Percentiles rank a stretch among this genome's conserved stretches.
These are phyloP conservation scores for Rossbeevera mucosa DNA, from an alignment of 768 basidiomycete genomes.

Conservation along the genomic window DNA sequence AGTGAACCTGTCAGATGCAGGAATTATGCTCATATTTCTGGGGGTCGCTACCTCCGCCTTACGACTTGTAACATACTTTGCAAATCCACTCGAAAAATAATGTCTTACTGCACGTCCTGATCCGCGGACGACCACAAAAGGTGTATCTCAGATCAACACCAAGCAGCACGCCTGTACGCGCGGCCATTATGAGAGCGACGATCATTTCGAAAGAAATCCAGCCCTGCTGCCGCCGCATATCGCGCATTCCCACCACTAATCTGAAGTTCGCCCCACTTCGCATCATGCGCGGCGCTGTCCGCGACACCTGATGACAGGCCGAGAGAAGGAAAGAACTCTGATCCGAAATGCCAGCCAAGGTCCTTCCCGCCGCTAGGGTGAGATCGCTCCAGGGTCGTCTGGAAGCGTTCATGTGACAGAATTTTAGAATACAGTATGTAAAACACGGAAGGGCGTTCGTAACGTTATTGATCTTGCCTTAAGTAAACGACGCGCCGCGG, in stretches of 20 bases:
- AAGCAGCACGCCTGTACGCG: conserved; percentile 2
- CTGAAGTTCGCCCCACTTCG: conserved; percentile 9
- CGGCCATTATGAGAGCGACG: conserved; percentile 21
- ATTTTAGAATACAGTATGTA: too few relatives aligned
- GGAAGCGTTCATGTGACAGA: background rate
- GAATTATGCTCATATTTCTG: conserved; percentile 4
- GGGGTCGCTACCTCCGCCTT: background rate
- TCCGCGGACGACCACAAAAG: conserved; percentile 27
- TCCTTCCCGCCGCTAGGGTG: background rate
- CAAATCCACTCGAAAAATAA: conserved; percentile 9
- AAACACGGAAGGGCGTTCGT: background rate
- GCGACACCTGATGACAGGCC: background rate
- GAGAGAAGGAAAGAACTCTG: background rate
- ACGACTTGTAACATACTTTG: background rate
- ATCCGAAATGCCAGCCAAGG: background rate
- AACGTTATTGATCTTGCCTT: conserved; percentile 12
- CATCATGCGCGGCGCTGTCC: background rate
- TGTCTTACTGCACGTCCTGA: conserved; percentile 11
- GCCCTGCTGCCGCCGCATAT: conserved; percentile 1
- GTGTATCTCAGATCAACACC: conserved; percentile 16
- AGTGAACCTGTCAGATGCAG: background rate
- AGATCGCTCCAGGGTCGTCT: conserved; percentile 9
- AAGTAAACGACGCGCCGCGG: conserved; percentile 14
- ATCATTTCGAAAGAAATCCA: conserved; percentile 10
- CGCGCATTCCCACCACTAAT: background rate